A percentile compares a stretch with the other conserved stretches of the same genome.
These are phyloP conservation scores for Hymenoscyphus fructigenus DNA, from an alignment of 2,329 filamentous ascomycete genomes.

Conservation along the genomic window DNA sequence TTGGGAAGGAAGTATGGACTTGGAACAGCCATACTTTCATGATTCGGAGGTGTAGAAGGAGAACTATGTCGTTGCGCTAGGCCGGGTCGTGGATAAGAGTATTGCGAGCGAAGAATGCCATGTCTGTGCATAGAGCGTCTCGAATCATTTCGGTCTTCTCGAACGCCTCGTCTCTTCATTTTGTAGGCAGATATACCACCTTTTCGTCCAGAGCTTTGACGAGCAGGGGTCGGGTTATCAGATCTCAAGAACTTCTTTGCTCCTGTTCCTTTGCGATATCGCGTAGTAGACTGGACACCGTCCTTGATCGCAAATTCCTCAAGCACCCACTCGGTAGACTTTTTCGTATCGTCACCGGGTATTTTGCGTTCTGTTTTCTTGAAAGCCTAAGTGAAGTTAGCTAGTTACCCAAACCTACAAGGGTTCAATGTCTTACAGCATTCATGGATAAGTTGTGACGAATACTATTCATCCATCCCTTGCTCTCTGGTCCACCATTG, in stretches of 20 bases:
- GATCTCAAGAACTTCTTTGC: conserved; percentile 41
- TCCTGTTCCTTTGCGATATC: conserved; percentile 60
- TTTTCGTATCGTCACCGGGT: conserved; percentile 56
- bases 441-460: conserved; percentile 98
- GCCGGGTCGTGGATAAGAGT: background rate
- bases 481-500: conserved; percentile 46
- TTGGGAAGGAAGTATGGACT: conserved; percentile 28
- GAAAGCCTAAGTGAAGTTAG: conserved; percentile 47
- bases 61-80: conserved; percentile 20
- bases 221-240: conserved; percentile 38
- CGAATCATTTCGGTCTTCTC: conserved; percentile 16
- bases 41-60: conserved; percentile 28
- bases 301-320: conserved; percentile 65
- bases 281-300: conserved; percentile 83
- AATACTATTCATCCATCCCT: conserved; percentile 95
- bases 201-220: conserved; percentile 30
- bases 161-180: conserved; percentile 23
- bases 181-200: conserved; percentile 28
- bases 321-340: conserved; percentile 75
- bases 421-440: conserved; percentile 58
- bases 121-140: conserved; percentile 12
- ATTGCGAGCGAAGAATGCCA: conserved; percentile 13
- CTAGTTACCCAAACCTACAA: background rate
- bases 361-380: conserved; percentile 47
- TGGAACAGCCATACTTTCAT: conserved; percentile 13